A percentile compares a stretch with the other conserved stretches of the same genome.
phyloP scores from a whole-genome alignment of 2,329 filamentous ascomycete species.

The Colletotrichum navitas region DNA sequence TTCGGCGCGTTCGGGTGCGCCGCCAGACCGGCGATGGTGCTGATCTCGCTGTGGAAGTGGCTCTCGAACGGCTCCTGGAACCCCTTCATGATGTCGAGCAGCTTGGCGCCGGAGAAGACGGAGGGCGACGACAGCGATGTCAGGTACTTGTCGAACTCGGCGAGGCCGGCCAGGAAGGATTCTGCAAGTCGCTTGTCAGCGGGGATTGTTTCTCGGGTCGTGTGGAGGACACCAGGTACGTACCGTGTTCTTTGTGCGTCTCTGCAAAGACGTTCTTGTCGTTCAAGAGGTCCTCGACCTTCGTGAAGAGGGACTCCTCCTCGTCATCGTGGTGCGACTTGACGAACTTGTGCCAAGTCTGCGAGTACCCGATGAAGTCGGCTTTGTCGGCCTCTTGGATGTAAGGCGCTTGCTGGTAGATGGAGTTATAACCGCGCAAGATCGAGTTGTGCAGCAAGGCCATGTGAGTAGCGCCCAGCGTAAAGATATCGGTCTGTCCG shows the following conservation, averaged over 20 bases:
- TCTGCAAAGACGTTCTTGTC: conserved; percentile 64
- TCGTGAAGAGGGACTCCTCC: conserved; percentile 67
- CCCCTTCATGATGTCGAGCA: conserved; percentile 62
- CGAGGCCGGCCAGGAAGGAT: conserved; percentile 65
- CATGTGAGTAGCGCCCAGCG: conserved; percentile 71
- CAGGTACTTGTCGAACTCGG: conserved; percentile 66
- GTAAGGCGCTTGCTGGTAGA: conserved; percentile 70
- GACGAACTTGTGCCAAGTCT: conserved; percentile 71
- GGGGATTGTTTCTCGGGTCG: no score
- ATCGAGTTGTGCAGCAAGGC: conserved; percentile 72
- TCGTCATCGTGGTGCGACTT: conserved; percentile 72
- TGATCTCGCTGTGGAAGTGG: conserved; percentile 69
- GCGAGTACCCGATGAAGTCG: conserved; percentile 69
- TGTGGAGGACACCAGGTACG: conserved; percentile 33
- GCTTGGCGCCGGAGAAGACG: conserved; percentile 59
- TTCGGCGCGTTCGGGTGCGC: conserved; percentile 64
- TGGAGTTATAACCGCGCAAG: conserved; percentile 73
- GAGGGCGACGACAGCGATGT: conserved; percentile 54
- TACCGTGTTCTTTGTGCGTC: conserved; percentile 69
- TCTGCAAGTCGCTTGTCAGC: conserved; percentile 44
- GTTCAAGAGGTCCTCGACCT: conserved; percentile 64
- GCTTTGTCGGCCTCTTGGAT: conserved; percentile 64
- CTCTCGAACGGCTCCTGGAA: conserved; percentile 65
- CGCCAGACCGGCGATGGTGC: conserved; percentile 63
- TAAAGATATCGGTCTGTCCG: conserved; percentile 68